Evolutionary conservation across 2,329 filamentous ascomycete genomes (phyloP).

Genomic region (Dothideomycetes sp.): DNA sequence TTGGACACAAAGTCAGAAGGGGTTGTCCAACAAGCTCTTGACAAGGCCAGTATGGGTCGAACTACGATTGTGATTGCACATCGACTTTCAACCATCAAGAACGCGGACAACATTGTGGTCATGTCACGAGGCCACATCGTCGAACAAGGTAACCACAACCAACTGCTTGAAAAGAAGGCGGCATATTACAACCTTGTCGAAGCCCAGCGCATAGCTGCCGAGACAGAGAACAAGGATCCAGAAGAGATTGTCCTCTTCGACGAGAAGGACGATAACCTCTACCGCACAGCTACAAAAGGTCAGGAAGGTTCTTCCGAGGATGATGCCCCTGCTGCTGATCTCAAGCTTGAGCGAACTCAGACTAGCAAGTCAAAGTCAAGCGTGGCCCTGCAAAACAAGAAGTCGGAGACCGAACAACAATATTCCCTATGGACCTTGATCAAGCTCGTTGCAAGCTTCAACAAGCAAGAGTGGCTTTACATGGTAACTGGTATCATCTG

Average conservation of each 20-base stretch:
- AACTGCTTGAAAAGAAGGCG: conserved; percentile 58
- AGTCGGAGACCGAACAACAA: conserved; percentile 35
- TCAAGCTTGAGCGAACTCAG: conserved; percentile 45
- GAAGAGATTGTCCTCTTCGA: conserved; percentile 28
- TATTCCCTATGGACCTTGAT: conserved; percentile 69
- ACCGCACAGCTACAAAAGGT: conserved; percentile 24
- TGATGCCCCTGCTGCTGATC: conserved; percentile 47
- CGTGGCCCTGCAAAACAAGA: conserved; percentile 52
- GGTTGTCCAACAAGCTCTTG: conserved; percentile 85
- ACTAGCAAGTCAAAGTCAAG: conserved; percentile 57
- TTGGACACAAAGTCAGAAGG: conserved; percentile 92
- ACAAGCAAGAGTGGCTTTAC: conserved; percentile 58
- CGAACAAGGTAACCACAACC: conserved; percentile 82
- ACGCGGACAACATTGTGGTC: conserved; percentile 92
- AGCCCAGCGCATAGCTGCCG: conserved; percentile 69
- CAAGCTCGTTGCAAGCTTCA: conserved; percentile 72
- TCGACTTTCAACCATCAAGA: conserved; percentile 81
- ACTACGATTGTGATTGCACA: conserved; percentile 97
- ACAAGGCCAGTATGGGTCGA: conserved; percentile 72
- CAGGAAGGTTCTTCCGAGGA: conserved; percentile 36
- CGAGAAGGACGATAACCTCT: conserved; percentile 21
- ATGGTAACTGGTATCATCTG: conserved; percentile 69
- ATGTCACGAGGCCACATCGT: conserved; percentile 79
- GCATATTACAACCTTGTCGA: conserved; percentile 81
- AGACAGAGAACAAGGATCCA: conserved; percentile 49